Percentiles rank a stretch among this genome's conserved stretches.
Evolutionary conservation across 1,284 basidiomycete species (phyloP).

Genomic region (Neolentinus lepideus): DNA sequence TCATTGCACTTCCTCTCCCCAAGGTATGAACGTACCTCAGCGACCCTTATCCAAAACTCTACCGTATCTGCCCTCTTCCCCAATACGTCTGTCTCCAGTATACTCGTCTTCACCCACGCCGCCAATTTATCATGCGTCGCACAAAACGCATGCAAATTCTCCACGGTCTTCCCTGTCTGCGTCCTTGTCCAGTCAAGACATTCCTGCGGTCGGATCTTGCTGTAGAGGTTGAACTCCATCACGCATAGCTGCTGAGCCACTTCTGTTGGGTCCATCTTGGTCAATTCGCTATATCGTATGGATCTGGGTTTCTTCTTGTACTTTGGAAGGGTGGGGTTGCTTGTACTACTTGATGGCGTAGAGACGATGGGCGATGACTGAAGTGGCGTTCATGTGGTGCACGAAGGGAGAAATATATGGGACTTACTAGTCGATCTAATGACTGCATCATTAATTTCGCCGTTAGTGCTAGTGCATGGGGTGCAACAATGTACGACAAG

Average conservation of each 20-base stretch:
- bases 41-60: conserved; percentile 70
- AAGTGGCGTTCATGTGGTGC: conserved; percentile 4
- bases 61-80: conserved; percentile 51
- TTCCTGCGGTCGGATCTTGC: conserved; percentile 51
- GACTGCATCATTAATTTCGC: conserved; percentile 44
- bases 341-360: conserved; percentile 12
- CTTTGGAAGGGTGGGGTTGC: conserved; percentile 21
- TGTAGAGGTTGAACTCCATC: conserved; percentile 50
- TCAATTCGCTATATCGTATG: conserved; percentile 41
- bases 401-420: background rate
- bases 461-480: conserved; percentile 33
- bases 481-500: conserved; percentile 34
- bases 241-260: conserved; percentile 61
- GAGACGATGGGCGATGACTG: background rate
- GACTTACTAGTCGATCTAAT: conserved; percentile 48
- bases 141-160: conserved; percentile 48
- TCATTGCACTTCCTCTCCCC: too few species aligned
- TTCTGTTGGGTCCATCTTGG: conserved; percentile 43
- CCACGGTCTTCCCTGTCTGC: conserved; percentile 28
- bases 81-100: conserved; percentile 43
- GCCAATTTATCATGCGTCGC: conserved; percentile 54
- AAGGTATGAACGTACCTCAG: conserved; percentile 44
- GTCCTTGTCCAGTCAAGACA: conserved; percentile 48
- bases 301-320: conserved; percentile 32
- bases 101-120: conserved; percentile 58